Conservation (phyloP, 2,329 filamentous ascomycete genomes). For the Lizonia empirigonia region DNA sequence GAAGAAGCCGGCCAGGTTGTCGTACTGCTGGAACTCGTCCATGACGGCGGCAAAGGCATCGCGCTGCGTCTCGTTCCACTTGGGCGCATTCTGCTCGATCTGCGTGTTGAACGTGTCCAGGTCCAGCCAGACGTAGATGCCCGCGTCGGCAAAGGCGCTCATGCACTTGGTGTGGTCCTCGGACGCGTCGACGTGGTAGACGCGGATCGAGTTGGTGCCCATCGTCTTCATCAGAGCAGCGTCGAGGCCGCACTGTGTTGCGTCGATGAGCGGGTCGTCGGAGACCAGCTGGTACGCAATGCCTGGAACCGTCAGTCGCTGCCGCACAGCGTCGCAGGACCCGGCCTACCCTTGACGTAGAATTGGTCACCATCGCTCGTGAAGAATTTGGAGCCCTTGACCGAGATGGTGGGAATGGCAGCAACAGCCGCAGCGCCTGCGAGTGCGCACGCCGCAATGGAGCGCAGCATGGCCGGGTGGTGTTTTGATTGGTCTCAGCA, state of each 20-base stretch:
- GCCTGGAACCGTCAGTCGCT: slow-evolving; percentile 54
- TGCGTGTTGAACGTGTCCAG: slow-evolving; percentile 73
- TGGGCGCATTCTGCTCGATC: slow-evolving; percentile 66
- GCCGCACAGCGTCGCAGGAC: not conserved
- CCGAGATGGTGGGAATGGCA: slow-evolving; percentile 62
- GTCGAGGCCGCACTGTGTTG: slow-evolving; percentile 77
- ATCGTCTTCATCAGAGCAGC: slow-evolving; percentile 77
- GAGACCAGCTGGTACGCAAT: slow-evolving; percentile 72
- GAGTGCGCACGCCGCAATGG: slow-evolving; percentile 27
- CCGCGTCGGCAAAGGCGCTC: slow-evolving; percentile 73
- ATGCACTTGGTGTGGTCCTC: slow-evolving; percentile 80
- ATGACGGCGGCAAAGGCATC: slow-evolving; percentile 72
- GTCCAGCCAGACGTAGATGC: slow-evolving; percentile 79
- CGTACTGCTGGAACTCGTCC: slow-evolving; percentile 76
- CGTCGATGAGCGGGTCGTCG: slow-evolving; percentile 77
- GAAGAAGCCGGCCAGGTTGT: slow-evolving; percentile 78
- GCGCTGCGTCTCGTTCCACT: slow-evolving; percentile 76
- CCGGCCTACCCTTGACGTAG: slow-evolving; percentile 73
- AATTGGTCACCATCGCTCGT: slow-evolving; percentile 79
- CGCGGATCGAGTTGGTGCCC: slow-evolving; percentile 81
- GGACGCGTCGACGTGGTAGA: slow-evolving; percentile 81
- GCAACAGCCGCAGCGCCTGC: slow-evolving; percentile 44
- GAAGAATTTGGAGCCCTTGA: slow-evolving; percentile 83
- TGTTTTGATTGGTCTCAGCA: not conserved
- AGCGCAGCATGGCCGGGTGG: slow-evolving; percentile 25